Percentiles rank a stretch among this genome's conserved stretches.
These are phyloP conservation scores for Plantago elongata DNA, from an alignment of 257 asterid species.

Conservation along the genomic window DNA sequence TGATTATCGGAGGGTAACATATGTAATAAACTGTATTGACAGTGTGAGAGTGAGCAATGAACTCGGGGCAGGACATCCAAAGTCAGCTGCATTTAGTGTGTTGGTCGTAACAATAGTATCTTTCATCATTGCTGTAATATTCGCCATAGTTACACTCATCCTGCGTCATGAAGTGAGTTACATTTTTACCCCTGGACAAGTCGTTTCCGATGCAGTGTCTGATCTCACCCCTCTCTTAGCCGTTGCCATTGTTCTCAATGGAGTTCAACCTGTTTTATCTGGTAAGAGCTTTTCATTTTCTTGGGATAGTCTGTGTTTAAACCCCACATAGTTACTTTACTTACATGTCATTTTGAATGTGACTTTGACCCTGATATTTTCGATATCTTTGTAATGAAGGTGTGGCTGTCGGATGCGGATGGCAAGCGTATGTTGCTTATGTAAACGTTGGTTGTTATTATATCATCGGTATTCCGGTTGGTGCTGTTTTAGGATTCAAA, in stretches of 20 bases:
- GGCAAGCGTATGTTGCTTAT: constrained; percentile 76
- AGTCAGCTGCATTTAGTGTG: constrained; percentile 63
- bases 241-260: constrained; percentile 49
- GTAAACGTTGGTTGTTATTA: constrained; percentile 60
- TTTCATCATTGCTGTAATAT: constrained; percentile 25
- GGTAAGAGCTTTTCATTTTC: constrained; percentile 28
- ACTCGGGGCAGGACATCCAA: constrained; percentile 73
- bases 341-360: no score
- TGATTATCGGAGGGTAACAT: no score
- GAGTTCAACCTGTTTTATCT: constrained; percentile 68
- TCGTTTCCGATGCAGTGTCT: constrained; percentile 49
- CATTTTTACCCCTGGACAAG: constrained; percentile 46
- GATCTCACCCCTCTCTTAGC: constrained; percentile 58
- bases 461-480: constrained; percentile 38
- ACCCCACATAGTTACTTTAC: no score
- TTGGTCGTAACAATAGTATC: constrained; percentile 39
- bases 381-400: constrained; percentile 19
- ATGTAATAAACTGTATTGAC: background rate
- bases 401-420: constrained; percentile 82
- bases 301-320: no score
- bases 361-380: no score
- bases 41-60: constrained; percentile 74
- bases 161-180: constrained; percentile 52
- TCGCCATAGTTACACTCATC: constrained; percentile 23
- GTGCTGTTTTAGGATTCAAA: constrained; percentile 47